Base-by-base conservation (phyloP, 2,329 filamentous ascomycete species). In the Phoma sp. region DNA sequence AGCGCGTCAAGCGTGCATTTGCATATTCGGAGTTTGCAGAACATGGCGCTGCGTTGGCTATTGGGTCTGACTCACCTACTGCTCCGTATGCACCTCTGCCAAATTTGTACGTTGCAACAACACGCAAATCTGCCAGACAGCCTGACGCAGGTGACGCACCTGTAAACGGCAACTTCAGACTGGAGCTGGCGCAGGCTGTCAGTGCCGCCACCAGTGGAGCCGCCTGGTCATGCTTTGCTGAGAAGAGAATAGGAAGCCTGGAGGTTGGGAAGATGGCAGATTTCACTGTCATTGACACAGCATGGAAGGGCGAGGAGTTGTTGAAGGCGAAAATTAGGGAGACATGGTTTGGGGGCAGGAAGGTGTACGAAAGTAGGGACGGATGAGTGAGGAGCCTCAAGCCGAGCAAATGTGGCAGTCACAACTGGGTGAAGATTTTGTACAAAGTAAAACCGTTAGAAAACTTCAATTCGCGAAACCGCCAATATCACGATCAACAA, bases 11-110 rank as follows among this genome's bases (percentile, higher is more conserved):
- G 43, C 77, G 85, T 12, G 85, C 84, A 0, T 89, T 88, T 62
- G 83, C 86, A 0, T 88, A 89, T 68, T 78, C 80, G 34, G 85
- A 88, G 39, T 86, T 88, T 57, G 81, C 83, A 36, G 75, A 76
- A 0, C 64, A 73, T 29, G 84, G 84, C 1, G 83, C 84, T 0
- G 66, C 75, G 1, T 68, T 88, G 0, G 84, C 85, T 0, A 77
- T 88, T 10, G 85, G 85, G 0, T 83, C 80, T 2, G 85, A 88
- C 59, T 78, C 83, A 0, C 85, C 85, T 0, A 87, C 85, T 0
- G 84, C 85, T 1, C 83, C 83, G 2, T 80, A 84, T 60, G 65
- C 76, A 1, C 79, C 84, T 7, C 72, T 86, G 36, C 77, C 76
- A 2, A 87, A 87, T 53, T 59, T 86, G 5, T 87, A 87, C 64